These are phyloP conservation scores for Ophiocordyceps australis DNA, from an alignment of 2,329 filamentous ascomycete species.

Conservation along the genomic window DNA sequence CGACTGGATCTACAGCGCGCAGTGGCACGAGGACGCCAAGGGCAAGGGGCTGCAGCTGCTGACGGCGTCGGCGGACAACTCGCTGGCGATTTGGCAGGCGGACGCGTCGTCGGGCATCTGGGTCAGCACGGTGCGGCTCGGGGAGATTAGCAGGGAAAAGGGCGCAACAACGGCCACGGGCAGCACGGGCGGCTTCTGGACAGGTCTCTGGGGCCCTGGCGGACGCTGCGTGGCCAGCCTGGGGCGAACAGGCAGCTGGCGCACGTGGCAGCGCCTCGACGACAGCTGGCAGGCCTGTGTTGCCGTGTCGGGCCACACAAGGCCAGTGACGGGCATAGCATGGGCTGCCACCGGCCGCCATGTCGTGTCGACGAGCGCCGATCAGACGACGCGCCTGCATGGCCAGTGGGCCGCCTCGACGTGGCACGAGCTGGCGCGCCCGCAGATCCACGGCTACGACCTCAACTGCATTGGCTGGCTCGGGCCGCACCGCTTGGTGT, in stretches of 20 bases:
- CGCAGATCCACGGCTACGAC: slow-evolving; percentile 96
- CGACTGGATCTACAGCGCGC: slow-evolving; percentile 90
- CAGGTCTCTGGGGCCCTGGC: slow-evolving; percentile 74
- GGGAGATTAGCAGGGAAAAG: slow-evolving; percentile 88
- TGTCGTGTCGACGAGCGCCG: slow-evolving; percentile 71
- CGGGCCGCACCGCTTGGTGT: slow-evolving; percentile 61
- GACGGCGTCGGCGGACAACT: slow-evolving; percentile 88
- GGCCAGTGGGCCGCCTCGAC: slow-evolving; percentile 56
- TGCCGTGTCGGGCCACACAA: slow-evolving; percentile 70
- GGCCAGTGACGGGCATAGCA: slow-evolving; percentile 60
- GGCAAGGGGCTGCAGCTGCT: slow-evolving; percentile 54
- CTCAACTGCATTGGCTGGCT: slow-evolving; percentile 82
- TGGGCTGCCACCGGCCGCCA: slow-evolving; percentile 76
- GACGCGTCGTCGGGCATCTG: slow-evolving; percentile 76
- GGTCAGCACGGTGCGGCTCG: slow-evolving; percentile 70
- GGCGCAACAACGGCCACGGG: slow-evolving; percentile 93
- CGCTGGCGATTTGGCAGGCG: slow-evolving; percentile 79
- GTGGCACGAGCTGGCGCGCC: slow-evolving; percentile 92
- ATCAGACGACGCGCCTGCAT: slow-evolving; percentile 85
- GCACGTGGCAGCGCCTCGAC: slow-evolving; percentile 53
- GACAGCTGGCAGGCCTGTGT: slow-evolving; percentile 62
- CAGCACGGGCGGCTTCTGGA: slow-evolving; percentile 93
- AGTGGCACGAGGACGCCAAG: slow-evolving; percentile 42
- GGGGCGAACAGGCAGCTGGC: slow-evolving; percentile 85
- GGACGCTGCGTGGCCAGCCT: slow-evolving; percentile 62